Evolutionary conservation across 352 stramenopile genomes (phyloP), one percentile per base, ranked within the genome.

Genomic region (Globisporangium middletonii): DNA sequence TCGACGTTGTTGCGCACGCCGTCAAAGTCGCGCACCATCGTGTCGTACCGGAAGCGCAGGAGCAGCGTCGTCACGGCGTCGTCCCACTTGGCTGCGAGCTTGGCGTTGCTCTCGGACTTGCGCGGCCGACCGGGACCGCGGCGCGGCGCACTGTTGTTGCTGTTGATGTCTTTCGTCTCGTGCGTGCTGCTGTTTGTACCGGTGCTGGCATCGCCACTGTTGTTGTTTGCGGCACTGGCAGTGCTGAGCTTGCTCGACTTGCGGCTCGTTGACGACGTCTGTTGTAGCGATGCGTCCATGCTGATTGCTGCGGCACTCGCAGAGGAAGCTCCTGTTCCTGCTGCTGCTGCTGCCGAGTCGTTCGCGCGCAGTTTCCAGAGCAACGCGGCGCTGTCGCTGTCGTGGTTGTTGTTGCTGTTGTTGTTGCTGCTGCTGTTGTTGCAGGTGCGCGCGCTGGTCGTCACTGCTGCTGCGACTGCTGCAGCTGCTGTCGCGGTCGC

Each of bases 351-450:
- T 11, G 30, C 26, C 1, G 44, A 16, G 11, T 38, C 26, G 16
- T 62, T 43, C 16, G 48, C 28, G 9, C 57, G 57, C 41, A 62
- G 37, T 38, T n/a, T 62, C 49, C 57, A 55, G 30, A 62, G 57
- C 38, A 62, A 38, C 49, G 57, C 41, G 18, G 57, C 57, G 43
- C 57, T 62, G 49, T 50, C 55, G 41, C 18, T 55, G 48, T 62
- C 57, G n/a, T 45, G 12, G 12, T 18, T 45, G 35, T 41, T 7
- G 35, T 41, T 41, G 35, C 11, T 41, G 35, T 41, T 41, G 35
- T 11, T 41, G 35, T 11, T 41, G 35, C 2, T 41, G 35, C 35
- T 45, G 41, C 12, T 18, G 41, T 45, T 15, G 41, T n/a, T 15
- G 41, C 18, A 9, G 41, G 9, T 45, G 41, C 7, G 3, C 6